phyloP scores from a whole-genome alignment of 495 filamentous ascomycete species.

The Apodospora peruviana region DNA sequence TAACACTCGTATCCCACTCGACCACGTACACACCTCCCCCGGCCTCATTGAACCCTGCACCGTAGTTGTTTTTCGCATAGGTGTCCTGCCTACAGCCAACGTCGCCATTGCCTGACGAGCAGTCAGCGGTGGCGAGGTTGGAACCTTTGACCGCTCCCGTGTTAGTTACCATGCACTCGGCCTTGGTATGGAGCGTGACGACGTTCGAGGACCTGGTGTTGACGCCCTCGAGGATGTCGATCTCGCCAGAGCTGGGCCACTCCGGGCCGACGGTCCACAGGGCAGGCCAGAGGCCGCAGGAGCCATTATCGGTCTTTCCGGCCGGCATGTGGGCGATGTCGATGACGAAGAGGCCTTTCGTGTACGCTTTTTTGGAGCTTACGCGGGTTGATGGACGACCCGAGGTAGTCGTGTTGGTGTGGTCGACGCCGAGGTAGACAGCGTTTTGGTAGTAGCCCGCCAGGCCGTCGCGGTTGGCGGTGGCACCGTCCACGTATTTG shows the following conservation, averaged over 20 bases:
- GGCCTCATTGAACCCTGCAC: slow-evolving; percentile 63
- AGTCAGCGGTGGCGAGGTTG: slow-evolving; percentile 39
- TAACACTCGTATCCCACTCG: slow-evolving; percentile 61
- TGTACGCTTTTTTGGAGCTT: slow-evolving; percentile 61
- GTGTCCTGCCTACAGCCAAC: slow-evolving; percentile 45
- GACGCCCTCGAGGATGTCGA: slow-evolving; percentile 89
- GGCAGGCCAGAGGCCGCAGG: slow-evolving; percentile 58
- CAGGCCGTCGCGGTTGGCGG: slow-evolving; percentile 51
- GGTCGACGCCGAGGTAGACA: slow-evolving; percentile 52
- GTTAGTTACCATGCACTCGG: slow-evolving; percentile 53
- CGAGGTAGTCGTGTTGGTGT: slow-evolving; percentile 34
- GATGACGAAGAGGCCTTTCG: slow-evolving; percentile 63
- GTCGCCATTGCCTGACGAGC: slow-evolving; percentile 42
- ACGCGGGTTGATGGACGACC: slow-evolving; percentile 69
- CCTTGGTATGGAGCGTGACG: slow-evolving; percentile 70
- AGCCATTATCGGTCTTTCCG: slow-evolving; percentile 20
- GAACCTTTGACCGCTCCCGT: slow-evolving; percentile 44
- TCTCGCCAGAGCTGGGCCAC: slow-evolving; percentile 80
- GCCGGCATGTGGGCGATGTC: slow-evolving; percentile 76
- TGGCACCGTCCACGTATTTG: slow-evolving; percentile 52
- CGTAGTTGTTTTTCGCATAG: slow-evolving; percentile 50
- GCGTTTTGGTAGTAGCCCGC: slow-evolving; percentile 48
- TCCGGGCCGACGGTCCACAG: slow-evolving; percentile 67
- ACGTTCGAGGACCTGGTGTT: slow-evolving; percentile 58
- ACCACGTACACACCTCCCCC: slow-evolving; percentile 75